Conservation (phyloP, 169 alveolate species). For the Miamiensis avidus region DNA sequence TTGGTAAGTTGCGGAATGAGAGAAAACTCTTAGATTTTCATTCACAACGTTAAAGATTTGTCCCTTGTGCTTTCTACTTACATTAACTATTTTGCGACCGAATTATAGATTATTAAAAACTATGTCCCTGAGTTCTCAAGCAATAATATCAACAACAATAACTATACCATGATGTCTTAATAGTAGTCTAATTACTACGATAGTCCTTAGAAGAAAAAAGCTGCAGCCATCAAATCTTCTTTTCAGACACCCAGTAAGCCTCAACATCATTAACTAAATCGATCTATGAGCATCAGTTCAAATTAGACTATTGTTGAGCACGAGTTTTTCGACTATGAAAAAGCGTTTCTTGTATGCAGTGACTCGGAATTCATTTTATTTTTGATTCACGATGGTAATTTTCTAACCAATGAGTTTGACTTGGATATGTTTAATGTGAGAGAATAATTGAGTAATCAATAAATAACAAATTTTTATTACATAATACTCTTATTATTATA, state of each 20-base stretch:
- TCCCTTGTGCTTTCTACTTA: conserved; percentile 35
- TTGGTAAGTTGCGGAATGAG: conserved; percentile 79
- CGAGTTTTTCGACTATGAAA: conserved; percentile 33
- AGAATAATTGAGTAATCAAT: conserved; percentile 18
- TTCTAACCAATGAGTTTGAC: conserved; percentile 32
- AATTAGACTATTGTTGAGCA: background rate
- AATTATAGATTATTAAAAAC: conserved; percentile 29
- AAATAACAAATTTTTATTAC: no score
- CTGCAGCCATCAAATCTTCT: no score
- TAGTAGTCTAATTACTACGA: no score
- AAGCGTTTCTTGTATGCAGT: conserved; percentile 41
- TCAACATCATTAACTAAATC: no score
- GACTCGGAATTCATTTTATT: conserved; percentile 21
- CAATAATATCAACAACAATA: background rate
- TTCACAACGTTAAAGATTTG: conserved; percentile 44
- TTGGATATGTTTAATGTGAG: conserved; percentile 26
- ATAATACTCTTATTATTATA: no score
- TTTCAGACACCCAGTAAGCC: no score
- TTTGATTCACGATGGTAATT: conserved; percentile 42
- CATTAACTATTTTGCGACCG: conserved; percentile 37
- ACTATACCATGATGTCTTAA: background rate
- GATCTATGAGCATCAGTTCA: no score
- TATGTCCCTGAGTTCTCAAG: background rate
- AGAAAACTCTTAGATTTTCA: conserved; percentile 52
- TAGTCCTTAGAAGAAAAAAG: no score